Evolutionary conservation across 2,329 filamentous ascomycete species (phyloP), one percentile per base, ranked within the genome.

Genomic region (Salinomyces thailandicus): DNA sequence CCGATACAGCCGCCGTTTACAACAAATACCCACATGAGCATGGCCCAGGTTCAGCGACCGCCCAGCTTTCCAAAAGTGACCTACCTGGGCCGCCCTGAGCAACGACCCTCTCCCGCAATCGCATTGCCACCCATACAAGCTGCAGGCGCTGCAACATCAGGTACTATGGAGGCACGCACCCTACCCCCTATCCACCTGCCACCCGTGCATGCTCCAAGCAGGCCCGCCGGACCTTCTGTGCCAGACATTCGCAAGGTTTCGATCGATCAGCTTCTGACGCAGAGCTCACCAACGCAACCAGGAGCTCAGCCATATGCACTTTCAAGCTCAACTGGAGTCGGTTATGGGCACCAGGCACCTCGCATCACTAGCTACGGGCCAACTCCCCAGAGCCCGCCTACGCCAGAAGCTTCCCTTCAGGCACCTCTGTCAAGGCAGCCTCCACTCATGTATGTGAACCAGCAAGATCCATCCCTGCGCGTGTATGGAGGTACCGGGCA

Each of bases 31-130:
- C 39, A 55, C 44, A 42, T 54, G 54, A 55, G 54, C 40, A 67
- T 67, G 64, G 64, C 64, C 19, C 62, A 66, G 48, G 63, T 60
- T 38, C 64, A 66, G 45, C 63, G 59, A 38, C 55, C 57, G 35
- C 61, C 60, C 35, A 49, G 53, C 35, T 62, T 67, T 35, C 60
- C 62, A 18, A 51, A 58, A 31, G 56, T 62, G 24, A 51, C 50
- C 26, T 66, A 62, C 46, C 50, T 58, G 31, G 58, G 58, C 39
- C 58, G 59, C 40, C 54, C 60, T 26, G 51, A 51, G 26, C 57
- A 61, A 45, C 57, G 59, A 34, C 56, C 58, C 27, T 49, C 60
- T 18, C 59, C 61, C 38, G 62, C 58, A 35, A 57, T 57, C 19
- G 50, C 47, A 15, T 17, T 51, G 18, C 61, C 63, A 31, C 60